Evolutionary conservation across 768 basidiomycete genomes (phyloP), one percentile per base, ranked within the genome.

Genomic region (Rubroboletus pulcherrimus): DNA sequence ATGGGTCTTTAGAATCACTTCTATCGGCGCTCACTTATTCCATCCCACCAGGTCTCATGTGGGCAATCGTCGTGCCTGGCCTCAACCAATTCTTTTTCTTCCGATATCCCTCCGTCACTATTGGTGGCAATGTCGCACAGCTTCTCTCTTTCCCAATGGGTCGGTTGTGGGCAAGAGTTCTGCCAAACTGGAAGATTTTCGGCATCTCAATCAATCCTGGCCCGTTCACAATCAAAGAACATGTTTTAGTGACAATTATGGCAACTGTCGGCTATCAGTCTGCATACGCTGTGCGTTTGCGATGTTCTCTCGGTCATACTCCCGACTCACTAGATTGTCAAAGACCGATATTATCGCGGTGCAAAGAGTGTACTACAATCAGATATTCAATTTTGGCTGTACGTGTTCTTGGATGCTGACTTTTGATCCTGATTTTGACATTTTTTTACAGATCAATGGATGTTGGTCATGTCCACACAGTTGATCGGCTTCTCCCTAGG

Each of bases 11-110:
- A 3, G 5, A 34, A 37, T 2, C 19, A 29, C 1, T n/a, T 30
- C 14, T 30, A 8, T 41, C 44, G 8, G 5, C 17, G 26, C 34
- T 57, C 24, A 49, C 4, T 10, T 17, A 17, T 26, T 21, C 14
- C 15, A 5, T 47, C 14, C n/a, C 29, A 37, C 6, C 40, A 72
- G 71, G 69, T 24, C 56, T 84, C 26, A 51, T 75, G 17, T 86
- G 81, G 81, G 78, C 84, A 0, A 75, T 85, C 57, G 38, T 91
- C 51, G 76, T 90, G 19, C 81, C 88, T 1, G 85, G 88, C 43
- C 75, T 89, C 71, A 90, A 90, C 68, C 87, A 89, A 61, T 89
- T 88, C 69, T 88, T 89, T 73, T 86, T 78, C 70, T 81, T 89
- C 65, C 80, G 87, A 12, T 89, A 82, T 64, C 87, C 87, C 5